Evolutionary conservation across 208 protist genomes (phyloP).

Genomic region (Crithidia bombi): DNA sequence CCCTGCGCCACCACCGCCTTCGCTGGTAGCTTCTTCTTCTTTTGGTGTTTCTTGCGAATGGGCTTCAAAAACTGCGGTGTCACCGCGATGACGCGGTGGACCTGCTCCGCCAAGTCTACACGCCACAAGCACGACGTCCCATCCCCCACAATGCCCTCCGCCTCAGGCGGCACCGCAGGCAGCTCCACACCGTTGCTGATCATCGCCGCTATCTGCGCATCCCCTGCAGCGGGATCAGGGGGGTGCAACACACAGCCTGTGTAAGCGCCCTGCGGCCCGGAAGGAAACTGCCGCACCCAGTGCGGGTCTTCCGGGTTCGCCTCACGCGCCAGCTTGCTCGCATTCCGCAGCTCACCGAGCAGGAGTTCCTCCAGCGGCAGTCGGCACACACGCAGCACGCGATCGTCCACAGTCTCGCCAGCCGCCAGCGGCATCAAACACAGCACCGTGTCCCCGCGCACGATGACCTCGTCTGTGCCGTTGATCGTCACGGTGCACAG

Average conservation of each 20-base stretch:
- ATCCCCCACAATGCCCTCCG: constrained; percentile 48
- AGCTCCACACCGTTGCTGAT: constrained; percentile 20
- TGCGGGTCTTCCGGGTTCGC: constrained; percentile 37
- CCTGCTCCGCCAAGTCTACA: constrained; percentile 31
- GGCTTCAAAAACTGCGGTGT: constrained; percentile 58
- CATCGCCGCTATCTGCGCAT: neutral
- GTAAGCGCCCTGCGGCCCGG: neutral
- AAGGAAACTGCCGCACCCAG: constrained; percentile 48
- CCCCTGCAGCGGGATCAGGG: neutral
- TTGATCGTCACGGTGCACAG: constrained; percentile 17
- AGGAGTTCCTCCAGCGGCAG: constrained; percentile 66
- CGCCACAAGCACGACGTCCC: constrained; percentile 63
- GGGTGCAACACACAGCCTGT: constrained; percentile 17
- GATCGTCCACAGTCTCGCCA: neutral
- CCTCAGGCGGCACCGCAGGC: constrained; percentile 30
- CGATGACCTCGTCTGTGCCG: constrained; percentile 11
- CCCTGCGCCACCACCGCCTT: constrained; percentile 24
- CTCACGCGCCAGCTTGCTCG: constrained; percentile 55
- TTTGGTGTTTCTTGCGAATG: constrained; percentile 42
- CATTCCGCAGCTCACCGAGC: constrained; percentile 57
- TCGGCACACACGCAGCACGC: constrained; percentile 40
- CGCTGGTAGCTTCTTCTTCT: constrained; percentile 37
- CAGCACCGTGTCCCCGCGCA: constrained; percentile 17
- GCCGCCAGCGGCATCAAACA: constrained; percentile 4
- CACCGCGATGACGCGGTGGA: constrained; percentile 50